Base-by-base conservation (phyloP, 2,329 filamentous ascomycete species). In the Penicillium expansum region DNA sequence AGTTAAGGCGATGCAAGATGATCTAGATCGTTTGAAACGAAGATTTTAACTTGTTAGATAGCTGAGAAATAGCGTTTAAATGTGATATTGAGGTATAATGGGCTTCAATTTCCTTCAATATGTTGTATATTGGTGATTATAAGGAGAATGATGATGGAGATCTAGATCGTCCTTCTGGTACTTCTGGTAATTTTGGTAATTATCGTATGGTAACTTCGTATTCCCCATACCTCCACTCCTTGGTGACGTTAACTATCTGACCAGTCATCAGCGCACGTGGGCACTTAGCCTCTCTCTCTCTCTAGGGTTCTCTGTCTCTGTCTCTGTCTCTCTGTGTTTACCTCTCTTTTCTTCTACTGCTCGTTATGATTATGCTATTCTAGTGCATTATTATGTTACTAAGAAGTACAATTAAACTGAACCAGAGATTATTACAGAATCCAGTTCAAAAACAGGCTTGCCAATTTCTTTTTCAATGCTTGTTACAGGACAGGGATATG, bases 191-290 rank as follows among this genome's bases (percentile, higher is more conserved):
- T 2, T 11, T 2, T 35, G 48, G 38, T 51, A 51, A 22, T 33
- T 24, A 13, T 38, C n/a, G 32, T 52, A 52, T 52, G 32, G 50
- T 52, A 47, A 48, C 2, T 11, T 5, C 22, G 48, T 56, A 52
- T 39, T 14, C 4, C 0, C 4, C 6, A 47, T 56, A 56, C 54
- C 33, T 14, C 4, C 20, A 10, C 37, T 16, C 29, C 44, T 32
- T 33, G 37, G 20, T 33, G 41, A 56, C 48, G 48, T 45, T 41
- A 6, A 22, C 41, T 7, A 41, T 56, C 3, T 37, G 48, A 22
- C 54, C 54, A 56, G 48, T 56, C 54, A 35, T 32, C 24, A 22
- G 41, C 42, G 54, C 54, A 56, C 55, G 55, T 57, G 50, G 50
- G 51, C 50, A 30, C 9, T 16, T 6, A 13, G 30, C n/a, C 11